Evolutionary conservation across 176 grass and related monocot species (phyloP).

Genomic region (sorghum (Sorghum bicolor)): DNA sequence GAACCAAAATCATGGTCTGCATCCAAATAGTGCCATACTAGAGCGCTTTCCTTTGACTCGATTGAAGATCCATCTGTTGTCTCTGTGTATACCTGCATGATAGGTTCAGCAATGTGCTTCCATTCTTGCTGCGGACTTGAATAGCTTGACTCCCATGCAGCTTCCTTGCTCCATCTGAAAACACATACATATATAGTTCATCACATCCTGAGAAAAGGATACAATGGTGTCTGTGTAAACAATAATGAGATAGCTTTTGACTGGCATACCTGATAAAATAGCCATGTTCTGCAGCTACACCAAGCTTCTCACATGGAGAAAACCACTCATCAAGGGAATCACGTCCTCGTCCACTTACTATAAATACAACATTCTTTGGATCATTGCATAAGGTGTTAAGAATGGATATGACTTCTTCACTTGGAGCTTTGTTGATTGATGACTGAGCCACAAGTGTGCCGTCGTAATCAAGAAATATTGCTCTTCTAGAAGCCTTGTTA

Average conservation of each 20-base stretch:
- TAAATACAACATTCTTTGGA: constrained; percentile 68
- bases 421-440: constrained; percentile 70
- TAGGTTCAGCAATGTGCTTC: constrained; percentile 85
- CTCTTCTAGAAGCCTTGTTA: constrained; percentile 63
- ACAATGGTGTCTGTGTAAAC: background rate
- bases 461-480: constrained; percentile 91
- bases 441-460: constrained; percentile 79
- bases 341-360: constrained; percentile 70
- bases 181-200: constrained; percentile 24
- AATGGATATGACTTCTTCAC: constrained; percentile 52
- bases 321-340: constrained; percentile 67
- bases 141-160: constrained; percentile 62
- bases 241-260: background rate
- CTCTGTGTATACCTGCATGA: constrained; percentile 80
- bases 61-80: constrained; percentile 91
- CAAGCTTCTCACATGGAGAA: constrained; percentile 64
- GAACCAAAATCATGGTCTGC: constrained; percentile 84
- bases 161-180: constrained; percentile 65
- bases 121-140: constrained; percentile 43
- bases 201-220: background rate
- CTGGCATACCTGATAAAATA: constrained; percentile 71
- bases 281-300: constrained; percentile 89
- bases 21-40: constrained; percentile 94
- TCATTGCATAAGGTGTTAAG: constrained; percentile 69
- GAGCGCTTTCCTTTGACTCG: constrained; percentile 76